phyloP scores from a whole-genome alignment of 2,329 filamentous ascomycete species.

The Aspergillus pseudoglaucus region DNA sequence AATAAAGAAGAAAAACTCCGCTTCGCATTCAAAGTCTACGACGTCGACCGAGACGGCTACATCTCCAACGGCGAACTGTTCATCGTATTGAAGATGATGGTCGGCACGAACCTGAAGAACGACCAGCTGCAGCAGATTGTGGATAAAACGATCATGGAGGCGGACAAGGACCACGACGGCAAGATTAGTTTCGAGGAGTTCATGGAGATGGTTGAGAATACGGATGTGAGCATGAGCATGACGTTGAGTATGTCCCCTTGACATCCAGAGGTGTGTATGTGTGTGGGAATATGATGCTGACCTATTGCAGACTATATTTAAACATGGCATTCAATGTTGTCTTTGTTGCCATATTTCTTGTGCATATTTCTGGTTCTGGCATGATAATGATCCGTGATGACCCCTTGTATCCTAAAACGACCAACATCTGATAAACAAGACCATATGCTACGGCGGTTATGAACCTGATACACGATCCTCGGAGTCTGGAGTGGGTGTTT shows the following conservation, averaged over 20 bases:
- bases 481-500: too few relatives aligned
- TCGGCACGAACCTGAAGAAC: slow-evolving; percentile 97
- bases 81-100: slow-evolving; percentile 99
- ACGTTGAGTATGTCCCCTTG: slow-evolving; percentile 49
- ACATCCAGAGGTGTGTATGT: too few relatives aligned
- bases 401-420: too few relatives aligned
- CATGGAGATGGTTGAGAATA: slow-evolving; percentile 97
- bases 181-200: slow-evolving; percentile 99
- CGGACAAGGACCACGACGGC: slow-evolving; percentile 88
- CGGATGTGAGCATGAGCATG: slow-evolving; percentile 64
- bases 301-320: too few relatives aligned
- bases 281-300: too few relatives aligned
- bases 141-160: slow-evolving; percentile 99
- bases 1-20: slow-evolving; percentile 98
- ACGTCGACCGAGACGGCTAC: slow-evolving; percentile 96
- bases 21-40: slow-evolving; percentile 99
- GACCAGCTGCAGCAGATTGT: slow-evolving; percentile 98
- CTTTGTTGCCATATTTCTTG: background rate
- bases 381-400: too few relatives aligned
- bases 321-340: too few relatives aligned
- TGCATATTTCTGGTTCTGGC: too few relatives aligned
- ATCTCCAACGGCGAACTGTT: slow-evolving; percentile 99
- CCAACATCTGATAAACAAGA: too few relatives aligned
- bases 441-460: too few relatives aligned
- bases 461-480: too few relatives aligned